These are phyloP conservation scores for Penicillium samsonianum DNA, from an alignment of 495 filamentous ascomycete genomes.

Conservation along the genomic window DNA sequence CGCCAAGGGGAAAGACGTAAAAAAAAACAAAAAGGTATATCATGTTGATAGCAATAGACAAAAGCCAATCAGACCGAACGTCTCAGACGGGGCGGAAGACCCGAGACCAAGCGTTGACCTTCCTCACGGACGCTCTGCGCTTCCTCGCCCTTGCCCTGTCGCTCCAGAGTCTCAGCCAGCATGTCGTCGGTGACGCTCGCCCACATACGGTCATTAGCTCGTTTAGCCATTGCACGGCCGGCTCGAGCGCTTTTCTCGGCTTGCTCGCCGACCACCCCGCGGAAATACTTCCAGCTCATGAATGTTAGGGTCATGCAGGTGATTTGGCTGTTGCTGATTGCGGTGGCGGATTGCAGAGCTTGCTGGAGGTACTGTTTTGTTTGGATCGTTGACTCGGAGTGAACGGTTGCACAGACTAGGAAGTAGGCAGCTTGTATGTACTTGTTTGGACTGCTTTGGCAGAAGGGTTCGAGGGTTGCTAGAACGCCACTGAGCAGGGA, in stretches of 20 bases:
- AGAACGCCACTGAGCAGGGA: slow-evolving; percentile 53
- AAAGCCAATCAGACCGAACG: slow-evolving; percentile 23
- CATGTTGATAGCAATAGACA: slow-evolving; percentile 11
- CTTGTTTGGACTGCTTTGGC: slow-evolving; percentile 65
- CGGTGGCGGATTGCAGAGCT: slow-evolving; percentile 59
- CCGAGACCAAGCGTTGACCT: slow-evolving; percentile 45
- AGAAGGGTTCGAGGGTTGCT: slow-evolving; percentile 66
- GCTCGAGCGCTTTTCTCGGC: slow-evolving; percentile 84
- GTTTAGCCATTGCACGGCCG: slow-evolving; percentile 70
- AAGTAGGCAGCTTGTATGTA: slow-evolving; percentile 77
- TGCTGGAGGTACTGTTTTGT: slow-evolving; percentile 76
- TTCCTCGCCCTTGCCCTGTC: slow-evolving; percentile 67
- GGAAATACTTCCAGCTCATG: slow-evolving; percentile 85
- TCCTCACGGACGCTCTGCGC: slow-evolving; percentile 50
- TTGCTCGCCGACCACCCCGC: slow-evolving; percentile 82
- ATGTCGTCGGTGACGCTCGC: slow-evolving; percentile 79
- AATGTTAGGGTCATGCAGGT: slow-evolving; percentile 79
- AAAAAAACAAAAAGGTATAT: slow-evolving; percentile 16
- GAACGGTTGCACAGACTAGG: slow-evolving; percentile 69
- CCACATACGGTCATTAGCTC: slow-evolving; percentile 78
- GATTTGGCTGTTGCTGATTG: slow-evolving; percentile 65
- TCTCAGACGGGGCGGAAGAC: slow-evolving; percentile 47
- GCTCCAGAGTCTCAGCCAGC: slow-evolving; percentile 71
- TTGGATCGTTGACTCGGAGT: slow-evolving; percentile 62
- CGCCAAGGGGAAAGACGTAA: slow-evolving; percentile 1